Evolutionary conservation across 768 basidiomycete species (phyloP).

Genomic region (Trametes maxima): DNA sequence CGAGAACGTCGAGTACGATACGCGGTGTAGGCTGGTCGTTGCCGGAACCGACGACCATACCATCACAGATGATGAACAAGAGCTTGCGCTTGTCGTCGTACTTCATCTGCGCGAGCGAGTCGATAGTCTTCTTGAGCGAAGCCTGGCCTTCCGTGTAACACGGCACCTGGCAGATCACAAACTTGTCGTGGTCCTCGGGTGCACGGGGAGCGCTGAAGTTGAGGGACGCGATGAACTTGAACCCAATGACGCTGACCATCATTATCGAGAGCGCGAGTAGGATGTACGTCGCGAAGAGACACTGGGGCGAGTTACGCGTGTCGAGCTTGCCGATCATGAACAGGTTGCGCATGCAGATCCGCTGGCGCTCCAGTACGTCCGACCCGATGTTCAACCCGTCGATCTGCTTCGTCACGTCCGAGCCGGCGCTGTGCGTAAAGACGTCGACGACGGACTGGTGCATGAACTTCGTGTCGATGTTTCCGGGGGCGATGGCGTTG

Average conservation of each 20-base stretch:
- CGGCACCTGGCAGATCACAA: slow-evolving; percentile 96
- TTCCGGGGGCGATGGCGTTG: slow-evolving; percentile 43
- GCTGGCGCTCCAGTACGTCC: slow-evolving; percentile 68
- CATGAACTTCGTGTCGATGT: slow-evolving; percentile 68
- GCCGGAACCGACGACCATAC: slow-evolving; percentile 96
- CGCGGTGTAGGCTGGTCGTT: slow-evolving; percentile 96
- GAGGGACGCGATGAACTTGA: slow-evolving; percentile 93
- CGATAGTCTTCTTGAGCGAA: slow-evolving; percentile 86
- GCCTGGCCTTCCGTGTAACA: slow-evolving; percentile 97
- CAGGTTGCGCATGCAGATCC: slow-evolving; percentile 88
- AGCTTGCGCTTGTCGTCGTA: slow-evolving; percentile 99
- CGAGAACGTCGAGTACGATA: slow-evolving; percentile 95
- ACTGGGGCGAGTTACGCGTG: slow-evolving; percentile 89
- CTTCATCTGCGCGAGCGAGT: slow-evolving; percentile 90
- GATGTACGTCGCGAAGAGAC: slow-evolving; percentile 89
- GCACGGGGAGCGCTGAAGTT: slow-evolving; percentile 79
- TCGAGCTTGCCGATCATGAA: slow-evolving; percentile 93
- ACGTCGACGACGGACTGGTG: slow-evolving; percentile 63
- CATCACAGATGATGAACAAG: slow-evolving; percentile 92
- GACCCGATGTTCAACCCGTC: slow-evolving; percentile 62
- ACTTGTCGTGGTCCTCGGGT: slow-evolving; percentile 95
- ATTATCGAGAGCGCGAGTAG: slow-evolving; percentile 84
- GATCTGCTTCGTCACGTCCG: slow-evolving; percentile 79
- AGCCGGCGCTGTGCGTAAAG: slow-evolving; percentile 76
- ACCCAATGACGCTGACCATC: slow-evolving; percentile 94